Base-by-base conservation (phyloP, 140 eudicot genomes). In the Senecio squalidus region DNA sequence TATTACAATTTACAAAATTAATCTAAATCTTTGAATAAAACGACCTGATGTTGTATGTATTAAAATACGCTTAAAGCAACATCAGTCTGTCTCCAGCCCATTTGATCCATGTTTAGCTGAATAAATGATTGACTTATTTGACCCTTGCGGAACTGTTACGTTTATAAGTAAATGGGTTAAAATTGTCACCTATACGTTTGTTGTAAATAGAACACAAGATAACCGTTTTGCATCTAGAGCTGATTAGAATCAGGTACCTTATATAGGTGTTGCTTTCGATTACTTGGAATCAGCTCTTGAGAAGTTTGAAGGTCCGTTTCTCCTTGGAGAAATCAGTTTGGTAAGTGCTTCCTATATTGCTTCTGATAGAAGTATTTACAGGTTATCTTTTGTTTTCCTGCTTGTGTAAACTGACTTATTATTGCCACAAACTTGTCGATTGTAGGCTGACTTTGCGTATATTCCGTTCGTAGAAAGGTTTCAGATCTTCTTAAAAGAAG, bases 321-420 rank as follows among this genome's bases (percentile, higher is more conserved):
- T 91, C 71, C 94, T 91, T n/a, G 98, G 98, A 56, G 81, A 86
- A 55, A 25, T 86, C 60, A 86, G 96, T 46, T 74, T 63, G 74
- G 97, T 82, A 66, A 66, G 81, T 59, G 21, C 55, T 50, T 11
- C n/a, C n/a, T n/a, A n/a, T n/a, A n/a, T n/a, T n/a, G n/a, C n/a
- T n/a, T n/a, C n/a, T n/a, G n/a, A n/a, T n/a, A n/a, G n/a, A n/a
- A n/a, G n/a, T n/a, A n/a, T n/a, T n/a, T 4, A n/a, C n/a, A n/a
- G n/a, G n/a, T n/a, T n/a, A n/a, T n/a, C 9, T 50, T 49, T 33
- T 13, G 38, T 40, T 15, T 58, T 22, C 4, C 14, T 54, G 24
- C 55, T 53, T 23, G 60, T 50, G 9, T 13, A 65, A 44, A 39
- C 17, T 5, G 53, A 58, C n/a, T 44, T 45, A 1, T 40, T 29